A percentile compares a stretch with the other conserved stretches of the same genome.
Evolutionary conservation across 257 asterid genomes (phyloP).

Genomic region (Solanum bulbocastanum): DNA sequence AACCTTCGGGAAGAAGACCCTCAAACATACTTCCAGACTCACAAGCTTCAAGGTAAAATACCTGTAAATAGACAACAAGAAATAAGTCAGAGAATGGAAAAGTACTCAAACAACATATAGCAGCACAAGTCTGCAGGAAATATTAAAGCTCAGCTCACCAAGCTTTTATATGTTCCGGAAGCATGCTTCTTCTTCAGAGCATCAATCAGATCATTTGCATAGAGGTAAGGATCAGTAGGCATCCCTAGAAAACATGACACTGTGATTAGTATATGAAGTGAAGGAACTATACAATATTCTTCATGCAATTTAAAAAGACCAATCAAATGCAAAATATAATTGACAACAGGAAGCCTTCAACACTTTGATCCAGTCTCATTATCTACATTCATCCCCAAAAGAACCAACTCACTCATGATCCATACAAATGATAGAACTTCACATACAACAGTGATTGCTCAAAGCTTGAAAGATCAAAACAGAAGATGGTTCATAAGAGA

Average conservation of each 20-base stretch:
- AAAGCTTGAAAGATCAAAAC: neutral
- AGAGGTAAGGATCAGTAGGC: conserved; percentile 70
- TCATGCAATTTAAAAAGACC: neutral
- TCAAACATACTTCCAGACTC: conserved; percentile 96
- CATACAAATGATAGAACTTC: neutral
- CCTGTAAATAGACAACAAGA: conserved; percentile 25
- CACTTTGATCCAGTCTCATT: neutral
- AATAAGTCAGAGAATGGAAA: neutral
- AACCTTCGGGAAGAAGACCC: conserved; percentile 80
- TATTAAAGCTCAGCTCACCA: conserved; percentile 48
- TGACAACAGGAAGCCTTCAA: neutral
- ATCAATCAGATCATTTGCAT: conserved; percentile 56
- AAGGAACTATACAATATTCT: neutral
- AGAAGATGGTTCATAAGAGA: neutral
- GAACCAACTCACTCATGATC: neutral
- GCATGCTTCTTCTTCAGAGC: conserved; percentile 70
- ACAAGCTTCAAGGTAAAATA: conserved; percentile 92
- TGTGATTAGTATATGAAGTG: neutral
- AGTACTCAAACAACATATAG: neutral
- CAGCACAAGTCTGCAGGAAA: neutral
- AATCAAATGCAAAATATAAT: neutral
- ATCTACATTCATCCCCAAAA: neutral
- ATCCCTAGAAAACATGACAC: conserved; percentile 35
- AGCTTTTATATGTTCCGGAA: conserved; percentile 73
- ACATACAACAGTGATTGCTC: neutral